Conservation (phyloP, 1,139 yeast genomes). For the Pichia sp. region DNA sequence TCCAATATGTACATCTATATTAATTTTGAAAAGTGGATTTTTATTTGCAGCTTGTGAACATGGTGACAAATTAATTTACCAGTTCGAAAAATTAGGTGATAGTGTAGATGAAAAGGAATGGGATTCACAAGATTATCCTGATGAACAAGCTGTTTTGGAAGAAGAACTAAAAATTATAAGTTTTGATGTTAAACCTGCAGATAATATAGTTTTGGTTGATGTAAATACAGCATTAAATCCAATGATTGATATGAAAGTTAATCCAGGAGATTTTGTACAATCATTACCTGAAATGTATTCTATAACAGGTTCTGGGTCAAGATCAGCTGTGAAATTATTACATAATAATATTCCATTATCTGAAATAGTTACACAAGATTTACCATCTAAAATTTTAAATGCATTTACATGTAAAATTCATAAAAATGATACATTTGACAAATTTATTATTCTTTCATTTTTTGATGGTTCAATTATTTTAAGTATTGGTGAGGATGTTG, state of each 20-base stretch:
- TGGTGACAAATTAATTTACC: conserved; percentile 62
- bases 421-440: conserved; percentile 45
- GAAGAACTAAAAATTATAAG: conserved; percentile 24
- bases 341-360: conserved; percentile 58
- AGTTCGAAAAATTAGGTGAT: conserved; percentile 71
- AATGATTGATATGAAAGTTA: conserved; percentile 33
- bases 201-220: conserved; percentile 57
- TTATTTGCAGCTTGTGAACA: conserved; percentile 60
- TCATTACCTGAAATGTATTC: conserved; percentile 35
- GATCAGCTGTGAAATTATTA: conserved; percentile 45
- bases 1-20: conserved; percentile 48
- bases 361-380: conserved; percentile 63
- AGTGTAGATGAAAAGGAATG: conserved; percentile 33
- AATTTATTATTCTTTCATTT: conserved; percentile 63
- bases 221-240: conserved; percentile 54
- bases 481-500: conserved; percentile 73
- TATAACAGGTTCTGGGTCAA: conserved; percentile 35
- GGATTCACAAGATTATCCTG: conserved; percentile 30
- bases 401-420: conserved; percentile 55
- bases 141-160: conserved; percentile 29
- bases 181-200: conserved; percentile 36
- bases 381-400: conserved; percentile 57
- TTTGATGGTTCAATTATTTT: conserved; percentile 65
- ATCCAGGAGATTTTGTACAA: conserved; percentile 32
- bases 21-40: conserved; percentile 70